Conservation (phyloP, 202 grass and related monocot species). For the Eragrostis tef region DNA sequence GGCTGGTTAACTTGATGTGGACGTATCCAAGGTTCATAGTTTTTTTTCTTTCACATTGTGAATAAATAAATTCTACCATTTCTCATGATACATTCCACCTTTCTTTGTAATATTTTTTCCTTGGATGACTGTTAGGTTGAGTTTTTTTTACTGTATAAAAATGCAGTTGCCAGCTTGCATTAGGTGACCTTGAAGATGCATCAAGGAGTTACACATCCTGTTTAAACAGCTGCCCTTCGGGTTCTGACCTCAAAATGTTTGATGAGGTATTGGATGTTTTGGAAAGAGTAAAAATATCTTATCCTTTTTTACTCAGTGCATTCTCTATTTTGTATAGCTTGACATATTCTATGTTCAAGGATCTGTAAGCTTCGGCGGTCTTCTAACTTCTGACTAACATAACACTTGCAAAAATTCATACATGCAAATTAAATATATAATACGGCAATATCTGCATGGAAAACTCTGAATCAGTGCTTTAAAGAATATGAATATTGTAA, state of each 20-base stretch:
- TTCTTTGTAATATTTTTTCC: no score
- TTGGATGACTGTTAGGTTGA: slow-evolving; percentile 39
- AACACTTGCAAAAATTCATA: background rate
- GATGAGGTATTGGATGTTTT: slow-evolving; percentile 84
- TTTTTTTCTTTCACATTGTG: no score
- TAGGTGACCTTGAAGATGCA: slow-evolving; percentile 90
- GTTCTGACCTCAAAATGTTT: slow-evolving; percentile 62
- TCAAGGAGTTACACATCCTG: slow-evolving; percentile 65
- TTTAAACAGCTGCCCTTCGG: slow-evolving; percentile 51
- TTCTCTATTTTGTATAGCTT: slow-evolving; percentile 36
- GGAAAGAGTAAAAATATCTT: slow-evolving; percentile 71
- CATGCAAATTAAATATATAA: background rate
- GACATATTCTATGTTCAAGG: slow-evolving; percentile 26
- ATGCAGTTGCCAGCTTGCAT: slow-evolving; percentile 81
- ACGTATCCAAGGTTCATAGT: no score
- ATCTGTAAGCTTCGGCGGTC: background rate
- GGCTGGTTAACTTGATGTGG: no score
- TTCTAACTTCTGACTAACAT: background rate
- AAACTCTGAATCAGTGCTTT: background rate
- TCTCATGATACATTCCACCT: no score
- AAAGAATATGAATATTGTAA: background rate
- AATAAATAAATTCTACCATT: no score
- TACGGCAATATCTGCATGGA: background rate
- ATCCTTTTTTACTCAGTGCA: slow-evolving; percentile 16
- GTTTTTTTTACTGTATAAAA: slow-evolving; percentile 28